Evolutionary conservation across 164 flowering plant species (phyloP), one percentile per base, ranked within the genome.

Genomic region (Vitis rupestris): DNA sequence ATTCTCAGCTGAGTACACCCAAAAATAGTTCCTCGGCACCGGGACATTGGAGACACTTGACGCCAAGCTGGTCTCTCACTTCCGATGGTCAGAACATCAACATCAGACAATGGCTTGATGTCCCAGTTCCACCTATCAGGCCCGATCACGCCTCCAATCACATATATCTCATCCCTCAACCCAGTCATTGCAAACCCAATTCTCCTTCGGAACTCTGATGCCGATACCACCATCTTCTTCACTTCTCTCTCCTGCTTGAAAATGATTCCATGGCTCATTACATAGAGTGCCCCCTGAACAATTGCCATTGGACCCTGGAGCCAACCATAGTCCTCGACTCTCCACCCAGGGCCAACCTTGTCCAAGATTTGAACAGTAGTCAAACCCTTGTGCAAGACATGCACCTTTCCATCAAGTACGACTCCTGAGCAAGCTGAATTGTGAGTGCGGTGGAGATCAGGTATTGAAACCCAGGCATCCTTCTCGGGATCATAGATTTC

Each of bases 231-330:
- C 56, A 85, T 63, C 82, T 84, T 89, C 70, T 68, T 81, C 15
- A 10, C 76, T 10, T 85, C 82, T 56, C 78, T 72, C 16, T 83
- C 85, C 76, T 81, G 97, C 81, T 85, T 88, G 67, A 70, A 74
- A n/a, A 94, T 84, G 0, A 86, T 50, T 12, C 90, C 94, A 75
- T 92, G 87, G 80, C 90, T 85, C 84, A 92, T 80, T 61, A 91
- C 89, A 66, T 91, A 95, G 3, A 90, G 76, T 50, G 79, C 81
- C 49, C 85, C 99, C 5, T 76, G 75, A 27, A 90, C 94, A 23
- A 92, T 85, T 47, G 98, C 91, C 91, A 87, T 84, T 12, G 97
- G 96, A 61, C 97, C 97, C 69, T 90, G 97, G n/a, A 81, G 88
- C 98, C 98, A 95, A 9, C 86, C 82, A 70, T 72, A 81, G 56